Base-by-base conservation (phyloP, 805 yeast genomes). In the Blastobotrys chiropterorum region DNA sequence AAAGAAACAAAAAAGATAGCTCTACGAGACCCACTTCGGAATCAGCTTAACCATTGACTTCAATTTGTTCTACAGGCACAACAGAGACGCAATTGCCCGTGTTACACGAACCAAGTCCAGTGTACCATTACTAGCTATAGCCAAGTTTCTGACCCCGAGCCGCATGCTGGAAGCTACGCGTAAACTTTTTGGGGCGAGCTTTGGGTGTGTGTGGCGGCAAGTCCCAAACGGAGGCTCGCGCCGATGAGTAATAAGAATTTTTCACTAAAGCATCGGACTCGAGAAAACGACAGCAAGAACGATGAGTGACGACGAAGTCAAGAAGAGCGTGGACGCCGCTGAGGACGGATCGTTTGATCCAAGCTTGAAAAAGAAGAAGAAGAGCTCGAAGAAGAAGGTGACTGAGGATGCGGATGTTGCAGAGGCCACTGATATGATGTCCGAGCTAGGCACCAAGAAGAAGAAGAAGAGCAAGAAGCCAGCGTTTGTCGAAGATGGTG, bases 381-480 rank as follows among this genome's bases (percentile, higher is more conserved):
- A 69, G 63, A 68, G 67, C 62, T 67, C 67, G 65, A 61, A 61
- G 57, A 62, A 57, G 59, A 47, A 19, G 59, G 52, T 20, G 57
- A 49, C 40, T 57, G 54, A 55, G 21, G 53, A 60, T 38, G 34
- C 34, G 11, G 65, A 52, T 7, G 71, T 65, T 30, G 68, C 64
- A 3, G 77, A 71, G 53, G 75, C 72, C 52, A 82, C 78, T 50
- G 88, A 83, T 57, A 70, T 87, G 72, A 82, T 87, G 62, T 78
- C 89, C 31, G 92, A 94, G 7, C 73, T 89, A 66, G 87, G 86
- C 71, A 86, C 86, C 73, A 87, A 88, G 78, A 81, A 88, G 80
- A 87, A 86, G 85, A 79, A 86, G 69, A 71, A 53, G 74, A 55
- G 57, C 49, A 56, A 53, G 54, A 59, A 56, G 58, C 39, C 65